Percentiles rank a stretch among this genome's conserved stretches.
Evolutionary conservation across 306 rosid species (phyloP).

Genomic region (Vigna trinervia): DNA sequence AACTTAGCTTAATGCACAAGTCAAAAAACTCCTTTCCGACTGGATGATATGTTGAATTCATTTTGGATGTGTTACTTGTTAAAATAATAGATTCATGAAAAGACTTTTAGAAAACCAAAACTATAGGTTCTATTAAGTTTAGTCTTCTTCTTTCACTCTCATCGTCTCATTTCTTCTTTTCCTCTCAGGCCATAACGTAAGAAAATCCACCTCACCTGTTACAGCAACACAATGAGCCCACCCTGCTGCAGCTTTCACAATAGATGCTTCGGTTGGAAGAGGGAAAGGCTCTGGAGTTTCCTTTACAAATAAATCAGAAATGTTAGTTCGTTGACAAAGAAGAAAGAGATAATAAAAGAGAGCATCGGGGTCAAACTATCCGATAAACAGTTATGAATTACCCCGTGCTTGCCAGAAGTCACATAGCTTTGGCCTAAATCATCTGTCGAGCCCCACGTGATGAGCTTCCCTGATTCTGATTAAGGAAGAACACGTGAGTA

Average conservation of each 20-base stretch:
- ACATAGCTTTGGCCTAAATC: conserved; percentile 91
- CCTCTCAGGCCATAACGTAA: background rate
- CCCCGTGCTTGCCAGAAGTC: conserved; percentile 92
- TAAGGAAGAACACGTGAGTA: conserved; percentile 36
- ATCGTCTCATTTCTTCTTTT: background rate
- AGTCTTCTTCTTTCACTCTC: background rate
- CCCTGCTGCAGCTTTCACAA: conserved; percentile 78
- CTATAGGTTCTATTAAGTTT: background rate
- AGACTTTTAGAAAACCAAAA: background rate
- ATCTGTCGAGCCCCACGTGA: conserved; percentile 91
- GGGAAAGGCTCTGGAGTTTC: conserved; percentile 89
- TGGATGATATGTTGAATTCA: background rate
- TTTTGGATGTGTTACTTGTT: background rate
- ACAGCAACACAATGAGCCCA: conserved; percentile 89
- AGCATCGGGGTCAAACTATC: background rate
- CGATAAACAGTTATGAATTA: conserved; percentile 40
- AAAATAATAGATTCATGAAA: background rate
- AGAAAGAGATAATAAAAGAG: background rate
- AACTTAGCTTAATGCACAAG: background rate
- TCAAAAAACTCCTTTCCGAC: background rate
- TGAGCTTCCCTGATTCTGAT: conserved; percentile 75
- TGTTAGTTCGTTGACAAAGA: conserved; percentile 36
- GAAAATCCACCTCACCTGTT: conserved; percentile 65
- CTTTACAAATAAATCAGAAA: conserved; percentile 54
- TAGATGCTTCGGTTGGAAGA: conserved; percentile 67